Evolutionary conservation across 2,329 filamentous ascomycete genomes (phyloP).

Genomic region (Aquanectria penicillioides): DNA sequence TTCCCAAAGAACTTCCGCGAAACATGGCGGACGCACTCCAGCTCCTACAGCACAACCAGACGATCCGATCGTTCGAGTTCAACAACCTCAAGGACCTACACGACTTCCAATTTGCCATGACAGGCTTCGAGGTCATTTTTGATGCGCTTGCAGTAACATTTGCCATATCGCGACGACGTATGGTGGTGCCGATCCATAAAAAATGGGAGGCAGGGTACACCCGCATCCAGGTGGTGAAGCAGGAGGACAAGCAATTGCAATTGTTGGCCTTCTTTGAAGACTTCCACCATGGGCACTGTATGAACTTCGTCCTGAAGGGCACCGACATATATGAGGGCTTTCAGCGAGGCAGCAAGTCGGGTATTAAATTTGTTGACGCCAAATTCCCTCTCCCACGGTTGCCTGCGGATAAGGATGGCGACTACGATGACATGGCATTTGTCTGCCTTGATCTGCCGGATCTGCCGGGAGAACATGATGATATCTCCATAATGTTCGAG

Average conservation of each 20-base stretch:
- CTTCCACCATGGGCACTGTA: constrained; percentile 85
- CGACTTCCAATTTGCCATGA: constrained; percentile 80
- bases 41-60: constrained; percentile 64
- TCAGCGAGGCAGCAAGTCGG: constrained; percentile 71
- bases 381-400: constrained; percentile 86
- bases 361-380: constrained; percentile 84
- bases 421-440: constrained; percentile 74
- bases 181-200: constrained; percentile 93
- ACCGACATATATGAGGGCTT: constrained; percentile 85
- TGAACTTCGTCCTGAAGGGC: constrained; percentile 87
- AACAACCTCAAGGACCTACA: constrained; percentile 76
- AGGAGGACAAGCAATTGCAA: constrained; percentile 80
- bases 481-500: constrained; percentile 88
- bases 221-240: constrained; percentile 78
- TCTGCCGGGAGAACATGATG: constrained; percentile 91
- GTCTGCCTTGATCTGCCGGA: constrained; percentile 88
- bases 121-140: constrained; percentile 80
- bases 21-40: constrained; percentile 73
- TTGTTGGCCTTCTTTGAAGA: constrained; percentile 89
- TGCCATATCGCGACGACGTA: constrained; percentile 83
- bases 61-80: constrained; percentile 78
- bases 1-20: constrained; percentile 68
- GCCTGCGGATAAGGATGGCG: constrained; percentile 59
- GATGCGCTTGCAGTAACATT: constrained; percentile 79
- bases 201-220: constrained; percentile 89